Evolutionary conservation across 2,329 filamentous ascomycete genomes (phyloP).

Genomic region (Ophiostoma himal-ulmi): DNA sequence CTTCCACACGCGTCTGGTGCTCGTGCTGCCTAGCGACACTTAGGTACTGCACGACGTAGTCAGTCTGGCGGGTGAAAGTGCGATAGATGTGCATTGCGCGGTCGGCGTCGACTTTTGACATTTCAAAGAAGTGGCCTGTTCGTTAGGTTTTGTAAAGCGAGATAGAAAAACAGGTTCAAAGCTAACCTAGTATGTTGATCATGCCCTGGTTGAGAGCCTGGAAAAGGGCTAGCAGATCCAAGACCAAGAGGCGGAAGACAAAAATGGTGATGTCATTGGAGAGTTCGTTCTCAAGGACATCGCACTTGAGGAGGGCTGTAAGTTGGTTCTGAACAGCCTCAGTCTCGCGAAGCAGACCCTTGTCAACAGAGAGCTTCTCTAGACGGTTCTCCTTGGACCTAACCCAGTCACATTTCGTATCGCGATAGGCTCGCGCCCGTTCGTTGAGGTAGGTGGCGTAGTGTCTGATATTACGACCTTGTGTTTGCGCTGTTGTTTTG

Average conservation of each 20-base stretch:
- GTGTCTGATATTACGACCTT: constrained; percentile 88
- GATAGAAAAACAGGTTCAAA: background rate
- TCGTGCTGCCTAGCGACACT: constrained; percentile 84
- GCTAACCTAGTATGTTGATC: constrained; percentile 87
- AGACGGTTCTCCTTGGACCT: constrained; percentile 73
- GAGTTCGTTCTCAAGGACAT: constrained; percentile 80
- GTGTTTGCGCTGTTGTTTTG: constrained; percentile 68
- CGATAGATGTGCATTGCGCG: constrained; percentile 88
- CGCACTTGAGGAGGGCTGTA: constrained; percentile 76
- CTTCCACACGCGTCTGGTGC: constrained; percentile 84
- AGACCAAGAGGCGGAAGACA: constrained; percentile 82
- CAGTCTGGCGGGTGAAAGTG: constrained; percentile 84
- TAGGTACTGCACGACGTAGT: constrained; percentile 85
- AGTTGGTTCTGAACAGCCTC: constrained; percentile 88
- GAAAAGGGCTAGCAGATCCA: constrained; percentile 85
- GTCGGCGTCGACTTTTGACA: constrained; percentile 91
- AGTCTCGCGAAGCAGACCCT: constrained; percentile 85
- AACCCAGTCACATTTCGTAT: constrained; percentile 87
- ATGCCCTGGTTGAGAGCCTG: constrained; percentile 94
- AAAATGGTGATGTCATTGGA: constrained; percentile 97
- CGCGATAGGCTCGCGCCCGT: constrained; percentile 72
- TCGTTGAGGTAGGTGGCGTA: constrained; percentile 84
- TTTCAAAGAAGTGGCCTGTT: constrained; percentile 92
- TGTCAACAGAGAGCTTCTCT: constrained; percentile 82
- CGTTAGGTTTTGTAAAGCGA: background rate